Base-by-base conservation (phyloP, 2,329 filamentous ascomycete species). In the Stachybotrys chartarum region DNA sequence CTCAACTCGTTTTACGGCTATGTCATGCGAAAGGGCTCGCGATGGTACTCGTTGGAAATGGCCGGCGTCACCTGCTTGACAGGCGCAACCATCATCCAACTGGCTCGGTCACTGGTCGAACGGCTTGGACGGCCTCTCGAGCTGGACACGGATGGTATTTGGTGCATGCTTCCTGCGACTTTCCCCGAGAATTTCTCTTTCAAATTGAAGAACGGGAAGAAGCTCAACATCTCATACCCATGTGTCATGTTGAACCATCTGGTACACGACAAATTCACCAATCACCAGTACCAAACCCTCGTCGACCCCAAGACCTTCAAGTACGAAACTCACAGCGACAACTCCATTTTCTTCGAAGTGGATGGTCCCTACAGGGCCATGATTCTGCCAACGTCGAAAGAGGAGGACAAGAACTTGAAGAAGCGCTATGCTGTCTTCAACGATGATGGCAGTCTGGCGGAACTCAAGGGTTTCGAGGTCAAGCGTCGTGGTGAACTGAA, bases 41-140 rank as follows among this genome's bases (percentile, higher is more conserved):
- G 94, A 55, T 99, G 94, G 94, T 99, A 99, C 69, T 99, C 94
- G 17, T 87, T 99, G 82, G 94, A 99, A 70, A 99, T 99, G 94
- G 94, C 95, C 16, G 94, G 94, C 63, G 94, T 99, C 5, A 99
- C 94, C 47, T 99, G 94, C 75, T 77, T 99, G 70, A 99, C 94
- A 1, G 94, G 94, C 59, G 94, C 94, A 35, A 90, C 86, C 47
- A 99, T 99, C 68, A 99, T 99, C 69, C 94, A 99, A 67, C 85
- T 99, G 81, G 95, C 94, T 17, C 85, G 93, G 66, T 87, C 94
- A 64, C 81, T 99, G 2, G 93, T 99, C 5, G 94, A 99, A 68
- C 84, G 94, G 7, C 89, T 99, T 44, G 94, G 94, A 30, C 83
- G 94, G 55, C 94, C 94, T 0, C 78, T 99, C 53, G 94, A 99